phyloP scores from a whole-genome alignment of 768 basidiomycete species.

The Russula abietina region DNA sequence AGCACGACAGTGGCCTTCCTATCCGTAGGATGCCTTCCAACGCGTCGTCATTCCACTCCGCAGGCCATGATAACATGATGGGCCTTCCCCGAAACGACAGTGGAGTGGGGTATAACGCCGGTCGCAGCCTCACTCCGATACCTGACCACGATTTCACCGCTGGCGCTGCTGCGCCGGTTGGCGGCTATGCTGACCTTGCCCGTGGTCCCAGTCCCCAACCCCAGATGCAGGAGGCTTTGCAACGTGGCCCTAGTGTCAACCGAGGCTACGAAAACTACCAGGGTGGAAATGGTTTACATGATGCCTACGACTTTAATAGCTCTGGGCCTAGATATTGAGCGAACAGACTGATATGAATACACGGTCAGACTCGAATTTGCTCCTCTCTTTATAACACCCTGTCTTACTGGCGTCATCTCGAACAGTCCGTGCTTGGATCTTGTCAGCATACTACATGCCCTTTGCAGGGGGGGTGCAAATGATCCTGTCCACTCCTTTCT shows the following conservation, averaged over 20 bases:
- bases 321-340: conserved; percentile 15
- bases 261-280: conserved; percentile 50
- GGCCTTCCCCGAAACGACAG: conserved; percentile 14
- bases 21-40: conserved; percentile 52
- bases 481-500: conserved; percentile 11
- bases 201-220: conserved; percentile 70
- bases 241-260: conserved; percentile 43
- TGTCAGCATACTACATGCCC: conserved; percentile 7
- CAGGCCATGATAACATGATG: conserved; percentile 29
- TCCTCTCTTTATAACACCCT: neutral
- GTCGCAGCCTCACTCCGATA: conserved; percentile 38
- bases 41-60: conserved; percentile 67
- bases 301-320: conserved; percentile 29
- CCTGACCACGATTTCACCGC: conserved; percentile 78
- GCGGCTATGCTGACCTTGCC: conserved; percentile 77
- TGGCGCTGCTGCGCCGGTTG: conserved; percentile 56
- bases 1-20: conserved; percentile 40
- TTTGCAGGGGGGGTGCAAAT: conserved; percentile 8
- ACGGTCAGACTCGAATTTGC: conserved; percentile 1
- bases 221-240: conserved; percentile 47
- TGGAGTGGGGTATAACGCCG: conserved; percentile 31
- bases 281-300: conserved; percentile 33
- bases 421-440: neutral
- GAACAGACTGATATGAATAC: conserved; percentile 5
- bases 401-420: conserved; percentile 3